Base-by-base conservation (phyloP, 805 yeast species). In the Kazachstania kunashirensis region DNA sequence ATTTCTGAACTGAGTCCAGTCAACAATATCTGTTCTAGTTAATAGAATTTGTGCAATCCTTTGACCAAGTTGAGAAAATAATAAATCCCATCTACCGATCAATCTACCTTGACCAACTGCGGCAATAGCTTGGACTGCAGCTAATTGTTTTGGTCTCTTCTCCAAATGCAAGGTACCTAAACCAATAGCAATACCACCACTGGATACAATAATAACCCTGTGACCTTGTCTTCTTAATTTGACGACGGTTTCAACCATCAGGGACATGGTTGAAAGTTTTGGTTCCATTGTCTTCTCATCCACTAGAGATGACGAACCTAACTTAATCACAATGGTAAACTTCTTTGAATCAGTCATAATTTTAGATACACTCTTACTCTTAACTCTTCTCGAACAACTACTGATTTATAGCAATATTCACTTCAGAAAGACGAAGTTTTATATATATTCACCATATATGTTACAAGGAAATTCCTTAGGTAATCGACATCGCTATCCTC, bases 161-260 rank as follows among this genome's bases (percentile, higher is more conserved):
- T 61, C 62, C 36, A 83, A 46, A 0, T 79, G 76, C 60, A 85
- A 68, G 6, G 89, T 70, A 50, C 80, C 82, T 63, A 92, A 63
- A 0, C 99, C 99, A 37, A 86, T 86, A 2, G 97, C 97, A 56
- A 92, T 86, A 40, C 96, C 96, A 34, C 97, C 99, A 2, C 95
- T 84, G 0, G 95, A 83, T 3, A 92, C 98, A 16, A 92, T 68
- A 6, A 92, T 79, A 5, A 92, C 86, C 27, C 70, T 66, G 55
- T 92, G 96, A 4, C 97, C 98, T 31, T 40, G 44, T 31, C 96
- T 68, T 39, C 94, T 78, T 30, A 92, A 71, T 44, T 77, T 75
- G n/a, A 88, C 95, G 6, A 81, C 77, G 5, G 95, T 84, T 55
- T 92, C 97, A 21, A 89, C 97, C 15, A 92, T 76, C 40, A 73